A percentile compares a stretch with the other conserved stretches of the same genome.
Evolutionary conservation across 306 rosid species (phyloP).

Genomic region (Pterocarpus macrocarpus): DNA sequence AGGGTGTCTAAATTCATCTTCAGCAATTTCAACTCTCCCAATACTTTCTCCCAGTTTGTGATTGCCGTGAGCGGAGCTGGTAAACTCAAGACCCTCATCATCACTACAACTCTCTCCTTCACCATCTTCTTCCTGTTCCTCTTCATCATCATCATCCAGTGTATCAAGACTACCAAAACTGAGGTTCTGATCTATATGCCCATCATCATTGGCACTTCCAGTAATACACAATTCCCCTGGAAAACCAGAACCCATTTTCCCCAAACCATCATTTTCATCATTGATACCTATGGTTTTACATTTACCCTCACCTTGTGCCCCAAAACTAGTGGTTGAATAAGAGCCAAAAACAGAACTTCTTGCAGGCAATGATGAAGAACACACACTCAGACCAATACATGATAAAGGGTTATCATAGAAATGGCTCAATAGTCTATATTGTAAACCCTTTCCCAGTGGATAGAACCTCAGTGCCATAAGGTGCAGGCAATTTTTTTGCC

Average conservation of each 20-base stretch:
- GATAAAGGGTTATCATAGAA: constrained; percentile 41
- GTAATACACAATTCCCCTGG: constrained; percentile 44
- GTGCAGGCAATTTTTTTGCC: not conserved
- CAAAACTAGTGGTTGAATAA: constrained; percentile 42
- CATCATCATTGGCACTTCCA: constrained; percentile 45
- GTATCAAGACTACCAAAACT: not conserved
- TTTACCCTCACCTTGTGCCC: constrained; percentile 39
- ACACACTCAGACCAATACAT: constrained; percentile 18
- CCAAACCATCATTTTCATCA: constrained; percentile 41
- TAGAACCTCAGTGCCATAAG: constrained; percentile 41
- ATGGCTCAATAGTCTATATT: constrained; percentile 24
- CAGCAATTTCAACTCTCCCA: constrained; percentile 63
- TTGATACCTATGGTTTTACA: constrained; percentile 19
- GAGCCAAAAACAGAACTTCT: constrained; percentile 28
- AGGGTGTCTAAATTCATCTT: constrained; percentile 73
- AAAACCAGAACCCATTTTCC: constrained; percentile 53
- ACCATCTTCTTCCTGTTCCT: constrained; percentile 44
- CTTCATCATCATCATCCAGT: constrained; percentile 31
- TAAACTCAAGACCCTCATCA: constrained; percentile 56
- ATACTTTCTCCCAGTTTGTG: constrained; percentile 35
- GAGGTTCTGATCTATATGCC: not conserved
- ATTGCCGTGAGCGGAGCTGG: constrained; percentile 47
- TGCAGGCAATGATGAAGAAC: constrained; percentile 46
- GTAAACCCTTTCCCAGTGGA: constrained; percentile 35
- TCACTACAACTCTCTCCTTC: constrained; percentile 41